Percentiles rank a stretch among this genome's conserved stretches.
Evolutionary conservation across 768 basidiomycete genomes (phyloP).

Genomic region (Crepidotus variabilis): DNA sequence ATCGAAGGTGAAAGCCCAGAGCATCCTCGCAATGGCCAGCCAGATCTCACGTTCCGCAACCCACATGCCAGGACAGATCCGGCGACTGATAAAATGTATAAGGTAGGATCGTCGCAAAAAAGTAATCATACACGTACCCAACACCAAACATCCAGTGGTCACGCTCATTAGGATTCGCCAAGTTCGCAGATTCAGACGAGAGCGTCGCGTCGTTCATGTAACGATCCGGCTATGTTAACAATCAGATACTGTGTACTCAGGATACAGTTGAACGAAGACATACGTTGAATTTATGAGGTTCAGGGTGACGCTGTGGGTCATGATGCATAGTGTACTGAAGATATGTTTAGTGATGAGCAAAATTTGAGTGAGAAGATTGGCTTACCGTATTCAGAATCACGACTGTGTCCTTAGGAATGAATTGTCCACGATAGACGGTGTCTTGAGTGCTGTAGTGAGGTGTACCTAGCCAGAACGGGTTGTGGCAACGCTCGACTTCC

Average conservation of each 20-base stretch:
- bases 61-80: constrained; percentile 40
- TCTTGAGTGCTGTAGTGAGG: constrained; percentile 34
- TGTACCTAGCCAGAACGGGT: constrained; percentile 34
- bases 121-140: background rate
- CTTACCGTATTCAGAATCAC: constrained; percentile 27
- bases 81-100: constrained; percentile 32
- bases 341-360: background rate
- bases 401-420: constrained; percentile 34
- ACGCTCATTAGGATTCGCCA: background rate
- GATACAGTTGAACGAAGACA: background rate
- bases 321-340: background rate
- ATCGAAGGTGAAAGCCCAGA: constrained; percentile 43
- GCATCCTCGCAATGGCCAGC: constrained; percentile 39
- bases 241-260: background rate
- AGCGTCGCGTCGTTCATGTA: background rate
- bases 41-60: constrained; percentile 43
- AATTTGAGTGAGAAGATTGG: background rate
- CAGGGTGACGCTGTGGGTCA: background rate
- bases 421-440: constrained; percentile 33
- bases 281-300: background rate
- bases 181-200: background rate
- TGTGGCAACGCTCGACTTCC: constrained; percentile 30
- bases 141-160: background rate
- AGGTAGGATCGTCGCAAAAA: background rate
- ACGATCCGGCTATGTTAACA: background rate